A percentile compares a stretch with the other conserved stretches of the same genome.
These are phyloP conservation scores for Chrysoporthe austroafricana DNA, from an alignment of 2,329 filamentous ascomycete species.

Conservation along the genomic window DNA sequence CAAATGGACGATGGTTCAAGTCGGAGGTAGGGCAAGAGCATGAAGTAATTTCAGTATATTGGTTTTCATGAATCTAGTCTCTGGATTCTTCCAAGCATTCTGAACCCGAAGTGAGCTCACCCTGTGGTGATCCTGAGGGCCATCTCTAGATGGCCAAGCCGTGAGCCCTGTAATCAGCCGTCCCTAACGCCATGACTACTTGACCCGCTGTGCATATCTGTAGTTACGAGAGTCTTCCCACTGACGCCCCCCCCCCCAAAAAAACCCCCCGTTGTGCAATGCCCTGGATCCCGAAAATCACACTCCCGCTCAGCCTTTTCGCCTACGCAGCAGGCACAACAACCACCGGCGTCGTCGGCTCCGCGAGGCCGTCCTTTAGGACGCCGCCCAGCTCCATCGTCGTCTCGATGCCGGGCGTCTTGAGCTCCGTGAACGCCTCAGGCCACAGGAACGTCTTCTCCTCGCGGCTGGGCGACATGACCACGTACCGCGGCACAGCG, in stretches of 20 bases:
- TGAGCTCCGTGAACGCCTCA: slow-evolving; percentile 56
- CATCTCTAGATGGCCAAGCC: too few relatives aligned
- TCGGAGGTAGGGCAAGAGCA: background rate
- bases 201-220: background rate
- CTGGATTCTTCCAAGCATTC: background rate
- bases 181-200: background rate
- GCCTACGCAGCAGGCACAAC: slow-evolving; percentile 23
- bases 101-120: too few relatives aligned
- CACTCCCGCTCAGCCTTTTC: too few relatives aligned
- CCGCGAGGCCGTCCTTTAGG: slow-evolving; percentile 7
- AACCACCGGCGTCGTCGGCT: slow-evolving; percentile 11
- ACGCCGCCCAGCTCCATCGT: slow-evolving; percentile 26
- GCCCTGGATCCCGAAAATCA: background rate
- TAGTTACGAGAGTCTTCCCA: background rate
- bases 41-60: background rate
- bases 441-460: slow-evolving; percentile 69
- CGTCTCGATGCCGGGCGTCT: slow-evolving; percentile 36
- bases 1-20: background rate
- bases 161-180: background rate
- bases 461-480: slow-evolving; percentile 51
- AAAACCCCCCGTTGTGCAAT: slow-evolving; percentile 10
- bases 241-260: background rate
- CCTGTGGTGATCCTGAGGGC: too few relatives aligned
- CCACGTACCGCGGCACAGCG: slow-evolving; percentile 45
- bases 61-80: background rate